phyloP scores from a whole-genome alignment of 192 early-diverging fungal genomes.

The Podila epicladia region DNA sequence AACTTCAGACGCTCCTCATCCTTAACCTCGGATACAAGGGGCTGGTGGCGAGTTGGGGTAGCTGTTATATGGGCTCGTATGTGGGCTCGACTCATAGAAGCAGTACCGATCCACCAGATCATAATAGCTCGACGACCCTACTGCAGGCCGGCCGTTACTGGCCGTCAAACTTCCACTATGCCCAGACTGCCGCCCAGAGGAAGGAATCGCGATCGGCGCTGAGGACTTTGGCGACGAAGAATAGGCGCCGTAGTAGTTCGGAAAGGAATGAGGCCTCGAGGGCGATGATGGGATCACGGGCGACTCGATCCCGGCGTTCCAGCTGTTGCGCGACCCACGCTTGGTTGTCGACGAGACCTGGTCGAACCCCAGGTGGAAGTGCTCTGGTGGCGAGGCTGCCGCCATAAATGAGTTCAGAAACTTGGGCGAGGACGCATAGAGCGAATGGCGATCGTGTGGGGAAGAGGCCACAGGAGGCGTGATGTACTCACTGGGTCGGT shows the following conservation, averaged over 20 bases:
- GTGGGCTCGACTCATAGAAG: conserved; percentile 56
- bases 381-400: conserved; percentile 34
- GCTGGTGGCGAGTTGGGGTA: conserved; percentile 46
- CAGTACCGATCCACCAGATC: conserved; percentile 66
- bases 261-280: conserved; percentile 24
- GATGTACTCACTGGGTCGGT: conserved; percentile 44
- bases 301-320: conserved; percentile 21
- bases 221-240: conserved; percentile 26
- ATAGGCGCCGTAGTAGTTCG: conserved; percentile 12
- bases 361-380: conserved; percentile 34
- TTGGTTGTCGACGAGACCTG: conserved; percentile 7
- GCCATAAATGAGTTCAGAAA: conserved; percentile 24
- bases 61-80: conserved; percentile 33
- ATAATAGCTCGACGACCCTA: conserved; percentile 59
- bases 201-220: conserved; percentile 51
- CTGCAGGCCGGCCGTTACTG: conserved; percentile 32
- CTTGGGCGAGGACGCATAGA: conserved; percentile 48
- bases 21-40: conserved; percentile 39
- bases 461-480: conserved; percentile 12
- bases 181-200: neutral
- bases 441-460: conserved; percentile 19
- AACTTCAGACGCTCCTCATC: neutral
- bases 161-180: neutral
- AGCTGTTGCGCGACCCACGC: conserved; percentile 17
- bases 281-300: neutral